phyloP scores from a whole-genome alignment of 2,329 filamentous ascomycete genomes.

The Colletotrichum agaves region DNA sequence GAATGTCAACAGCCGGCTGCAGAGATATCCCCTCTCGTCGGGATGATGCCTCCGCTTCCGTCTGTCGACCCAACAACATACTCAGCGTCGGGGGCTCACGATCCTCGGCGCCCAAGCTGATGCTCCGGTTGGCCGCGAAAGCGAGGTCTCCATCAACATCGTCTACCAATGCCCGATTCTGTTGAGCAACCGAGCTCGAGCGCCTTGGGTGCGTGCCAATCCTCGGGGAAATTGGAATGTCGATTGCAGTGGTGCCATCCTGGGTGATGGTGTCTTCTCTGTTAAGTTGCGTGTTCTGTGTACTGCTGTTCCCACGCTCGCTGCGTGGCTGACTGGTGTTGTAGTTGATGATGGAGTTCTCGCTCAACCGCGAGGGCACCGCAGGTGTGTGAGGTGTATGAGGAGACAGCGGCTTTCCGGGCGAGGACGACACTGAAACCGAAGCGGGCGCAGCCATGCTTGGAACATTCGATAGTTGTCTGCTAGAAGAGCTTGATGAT shows the following conservation, averaged over 20 bases:
- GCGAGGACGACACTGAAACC: conserved; percentile 86
- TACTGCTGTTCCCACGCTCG: conserved; percentile 42
- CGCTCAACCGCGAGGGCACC: conserved; percentile 91
- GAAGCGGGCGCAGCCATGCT: conserved; percentile 79
- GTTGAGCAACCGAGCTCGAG: conserved; percentile 77
- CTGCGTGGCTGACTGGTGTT: conserved; percentile 44
- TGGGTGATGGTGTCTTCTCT: conserved; percentile 55
- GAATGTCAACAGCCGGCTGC: conserved; percentile 56
- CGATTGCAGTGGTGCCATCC: conserved; percentile 73
- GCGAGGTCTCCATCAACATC: conserved; percentile 71
- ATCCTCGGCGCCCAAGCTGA: conserved; percentile 74
- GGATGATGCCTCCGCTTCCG: conserved; percentile 48
- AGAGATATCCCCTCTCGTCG: conserved; percentile 41
- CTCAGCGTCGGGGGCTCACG: conserved; percentile 74
- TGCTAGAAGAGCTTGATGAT: conserved; percentile 78
- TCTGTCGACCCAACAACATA: conserved; percentile 64
- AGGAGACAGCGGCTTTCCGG: conserved; percentile 88
- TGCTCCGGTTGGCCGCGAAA: conserved; percentile 71
- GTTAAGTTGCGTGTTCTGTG: conserved; percentile 44
- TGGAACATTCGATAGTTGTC: conserved; percentile 68
- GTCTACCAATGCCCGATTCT: conserved; percentile 63
- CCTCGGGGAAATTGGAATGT: conserved; percentile 78
- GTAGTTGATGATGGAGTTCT: conserved; percentile 86
- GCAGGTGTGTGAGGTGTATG: conserved; percentile 94
- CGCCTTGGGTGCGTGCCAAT: conserved; percentile 66